Base-by-base conservation (phyloP, 139 green algal species). In the Desmodesmus armatus region DNA sequence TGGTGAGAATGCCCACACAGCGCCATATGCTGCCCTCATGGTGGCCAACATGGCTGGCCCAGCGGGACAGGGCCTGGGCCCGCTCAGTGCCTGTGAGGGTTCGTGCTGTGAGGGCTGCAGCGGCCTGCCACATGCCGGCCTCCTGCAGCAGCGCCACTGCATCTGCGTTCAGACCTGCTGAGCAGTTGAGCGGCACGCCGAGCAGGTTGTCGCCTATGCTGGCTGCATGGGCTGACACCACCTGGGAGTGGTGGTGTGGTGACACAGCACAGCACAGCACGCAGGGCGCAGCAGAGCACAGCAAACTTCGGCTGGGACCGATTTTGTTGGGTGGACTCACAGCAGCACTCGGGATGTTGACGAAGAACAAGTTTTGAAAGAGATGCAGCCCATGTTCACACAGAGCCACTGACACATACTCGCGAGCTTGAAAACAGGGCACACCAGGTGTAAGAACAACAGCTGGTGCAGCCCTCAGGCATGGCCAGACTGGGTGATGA, bases 221-320 rank as follows among this genome's bases (percentile, higher is more conserved):
- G n/a, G 93, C 90, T 21, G 94, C 93, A 71, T 97, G 94, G 2
- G 95, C 95, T 0, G 93, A 87, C 29, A 96, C 90, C 19, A 98
- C 93, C 87, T 97, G 91, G 9, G 35, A n/a, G 58, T 31, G 60
- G 35, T 37, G 80, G 63, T 21, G 25, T 31, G 33, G 4, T 33
- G 23, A 17, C 29, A 40, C 25, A 47, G 19, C 44, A 66, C 11
- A 23, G 44, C 44, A n/a, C n/a, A 47, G 41, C 72, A 67, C 27
- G 9, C 33, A 27, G 6, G 17, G 9, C n/a, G n/a, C 19, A 43
- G 19, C 9, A 63, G 43, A 25, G 29, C 15, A n/a, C 29, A 53
- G 2, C 41, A 63, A 9, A 25, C 33, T 15, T 9, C 44, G 19
- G 63, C 43, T 6, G n/a, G 25, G 21, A 47, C 55, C 15, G 58